Percentiles rank a stretch among this genome's conserved stretches.
Conservation (phyloP, 2,329 filamentous ascomycete genomes). For the Cryphonectria japonica region DNA sequence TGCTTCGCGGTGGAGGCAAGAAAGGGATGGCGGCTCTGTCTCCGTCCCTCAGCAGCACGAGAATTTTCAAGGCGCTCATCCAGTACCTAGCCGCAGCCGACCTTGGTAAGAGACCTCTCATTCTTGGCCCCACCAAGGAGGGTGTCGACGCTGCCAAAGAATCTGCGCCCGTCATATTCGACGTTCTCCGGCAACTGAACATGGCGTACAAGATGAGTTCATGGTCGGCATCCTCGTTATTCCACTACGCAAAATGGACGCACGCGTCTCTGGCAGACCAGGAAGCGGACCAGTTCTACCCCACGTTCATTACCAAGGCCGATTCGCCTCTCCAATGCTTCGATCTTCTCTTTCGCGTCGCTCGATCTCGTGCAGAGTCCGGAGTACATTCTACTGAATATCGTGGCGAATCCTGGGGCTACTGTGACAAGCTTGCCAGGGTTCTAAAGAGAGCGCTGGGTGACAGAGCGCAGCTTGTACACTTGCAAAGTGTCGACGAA, state of each 20-base stretch:
- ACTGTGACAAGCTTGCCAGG: constrained; percentile 63
- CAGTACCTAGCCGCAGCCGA: constrained; percentile 81
- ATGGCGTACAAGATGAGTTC: constrained; percentile 87
- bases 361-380: constrained; percentile 17
- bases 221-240: constrained; percentile 78
- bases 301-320: constrained; percentile 74
- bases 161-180: constrained; percentile 73
- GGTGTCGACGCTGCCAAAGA: constrained; percentile 48
- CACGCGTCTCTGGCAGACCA: constrained; percentile 75
- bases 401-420: constrained; percentile 48
- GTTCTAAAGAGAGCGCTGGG: constrained; percentile 73
- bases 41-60: constrained; percentile 82
- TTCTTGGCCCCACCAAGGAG: constrained; percentile 51
- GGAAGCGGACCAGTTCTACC: constrained; percentile 77
- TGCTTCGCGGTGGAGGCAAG: constrained; percentile 77
- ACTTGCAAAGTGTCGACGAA: constrained; percentile 44
- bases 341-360: constrained; percentile 51
- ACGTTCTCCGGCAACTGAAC: constrained; percentile 75
- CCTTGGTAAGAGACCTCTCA: constrained; percentile 67
- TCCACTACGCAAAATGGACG: constrained; percentile 74
- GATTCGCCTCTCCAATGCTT: constrained; percentile 59
- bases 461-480: constrained; percentile 72
- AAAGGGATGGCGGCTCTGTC: constrained; percentile 75
- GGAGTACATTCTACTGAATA: constrained; percentile 38
- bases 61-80: constrained; percentile 92